Percentiles rank a stretch among this genome's conserved stretches.
Evolutionary conservation across 805 yeast species (phyloP).

Genomic region (Ogataea populi-albae): DNA sequence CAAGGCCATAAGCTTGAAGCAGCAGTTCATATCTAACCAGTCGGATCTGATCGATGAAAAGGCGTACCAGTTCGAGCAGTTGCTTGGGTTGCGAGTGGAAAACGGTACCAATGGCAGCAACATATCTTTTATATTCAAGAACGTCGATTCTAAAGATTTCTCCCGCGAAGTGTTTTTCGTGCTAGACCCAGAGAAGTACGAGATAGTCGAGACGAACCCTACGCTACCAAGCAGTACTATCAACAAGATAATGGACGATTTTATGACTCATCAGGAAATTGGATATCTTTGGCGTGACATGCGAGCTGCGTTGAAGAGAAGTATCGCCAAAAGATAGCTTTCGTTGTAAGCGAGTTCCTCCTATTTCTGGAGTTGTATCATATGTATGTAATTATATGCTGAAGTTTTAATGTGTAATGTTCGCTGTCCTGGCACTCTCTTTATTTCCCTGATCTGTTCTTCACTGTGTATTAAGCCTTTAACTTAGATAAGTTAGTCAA

Average conservation of each 20-base stretch:
- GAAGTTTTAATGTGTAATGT: too few species aligned
- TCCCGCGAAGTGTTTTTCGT: constrained; percentile 43
- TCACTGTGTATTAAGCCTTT: too few species aligned
- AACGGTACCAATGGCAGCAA: constrained; percentile 34
- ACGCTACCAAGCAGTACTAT: constrained; percentile 23
- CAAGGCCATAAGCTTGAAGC: constrained; percentile 26
- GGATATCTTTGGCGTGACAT: constrained; percentile 35
- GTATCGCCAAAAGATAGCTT: background rate
- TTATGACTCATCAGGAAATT: constrained; percentile 29
- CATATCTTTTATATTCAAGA: constrained; percentile 41
- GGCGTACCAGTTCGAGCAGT: constrained; percentile 41
- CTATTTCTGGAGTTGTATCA: too few species aligned
- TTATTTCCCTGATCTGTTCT: too few species aligned
- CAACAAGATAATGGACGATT: constrained; percentile 18
- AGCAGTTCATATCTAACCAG: constrained; percentile 36
- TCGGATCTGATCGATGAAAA: constrained; percentile 39
- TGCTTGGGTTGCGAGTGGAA: constrained; percentile 47
- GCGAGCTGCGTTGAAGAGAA: constrained; percentile 24
- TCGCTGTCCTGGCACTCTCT: too few species aligned
- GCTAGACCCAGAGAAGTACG: constrained; percentile 37
- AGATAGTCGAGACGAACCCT: constrained; percentile 37
- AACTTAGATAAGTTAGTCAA: too few species aligned
- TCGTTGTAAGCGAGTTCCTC: too few species aligned
- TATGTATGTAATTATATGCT: too few species aligned
- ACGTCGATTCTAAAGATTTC: constrained; percentile 45